These are phyloP conservation scores for Piper betle DNA, from an alignment of 164 flowering plant species.

Conservation along the genomic window DNA sequence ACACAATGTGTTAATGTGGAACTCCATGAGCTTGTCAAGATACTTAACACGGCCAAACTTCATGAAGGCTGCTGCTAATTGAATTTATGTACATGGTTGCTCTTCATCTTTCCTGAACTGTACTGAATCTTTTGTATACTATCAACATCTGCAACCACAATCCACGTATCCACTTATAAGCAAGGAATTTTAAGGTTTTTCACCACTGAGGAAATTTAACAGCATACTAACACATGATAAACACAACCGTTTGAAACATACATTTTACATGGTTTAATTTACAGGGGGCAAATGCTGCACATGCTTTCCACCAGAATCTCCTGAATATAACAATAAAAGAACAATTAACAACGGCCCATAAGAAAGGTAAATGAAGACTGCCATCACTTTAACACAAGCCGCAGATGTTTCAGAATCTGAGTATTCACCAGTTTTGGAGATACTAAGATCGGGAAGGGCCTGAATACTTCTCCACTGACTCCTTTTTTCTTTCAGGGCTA, in stretches of 20 bases:
- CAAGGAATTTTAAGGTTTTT: no score
- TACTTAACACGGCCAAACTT: neutral
- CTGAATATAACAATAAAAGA: no score
- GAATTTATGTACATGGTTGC: conserved; percentile 6
- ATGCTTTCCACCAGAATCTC: no score
- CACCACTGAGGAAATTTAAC: no score
- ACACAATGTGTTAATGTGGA: neutral
- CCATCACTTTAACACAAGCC: no score
- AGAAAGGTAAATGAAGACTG: neutral
- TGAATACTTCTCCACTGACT: conserved; percentile 78
- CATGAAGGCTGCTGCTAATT: conserved; percentile 1
- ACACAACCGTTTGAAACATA: no score
- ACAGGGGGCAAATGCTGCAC: no score
- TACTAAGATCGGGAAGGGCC: conserved; percentile 28
- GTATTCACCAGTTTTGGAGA: conserved; percentile 1
- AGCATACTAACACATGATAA: no score
- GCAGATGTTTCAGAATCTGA: neutral
- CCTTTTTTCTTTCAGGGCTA: conserved; percentile 84
- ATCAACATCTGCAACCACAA: neutral
- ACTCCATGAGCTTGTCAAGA: neutral
- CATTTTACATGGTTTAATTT: no score
- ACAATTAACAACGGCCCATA: neutral
- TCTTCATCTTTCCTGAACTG: neutral
- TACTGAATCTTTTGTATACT: neutral
- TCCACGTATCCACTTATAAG: no score